Conservation (phyloP, 2,329 filamentous ascomycete species). For the Aureobasidium leucospermi region DNA sequence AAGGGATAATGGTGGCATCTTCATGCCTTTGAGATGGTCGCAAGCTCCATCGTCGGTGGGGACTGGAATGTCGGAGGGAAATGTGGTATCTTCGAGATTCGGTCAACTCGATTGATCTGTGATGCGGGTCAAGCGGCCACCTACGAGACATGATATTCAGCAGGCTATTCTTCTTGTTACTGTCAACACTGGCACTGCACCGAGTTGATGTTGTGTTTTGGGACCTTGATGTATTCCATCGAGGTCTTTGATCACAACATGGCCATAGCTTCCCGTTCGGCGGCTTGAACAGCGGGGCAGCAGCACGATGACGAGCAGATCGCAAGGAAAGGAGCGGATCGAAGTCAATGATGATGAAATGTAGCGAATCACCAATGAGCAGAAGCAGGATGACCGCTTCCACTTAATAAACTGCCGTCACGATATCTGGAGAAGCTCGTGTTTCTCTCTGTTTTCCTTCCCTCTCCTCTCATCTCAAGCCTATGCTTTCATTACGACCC, state of each 20-base stretch:
- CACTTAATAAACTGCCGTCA: neutral
- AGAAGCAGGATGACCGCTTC: neutral
- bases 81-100: slow-evolving; percentile 13
- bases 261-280: neutral
- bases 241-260: neutral
- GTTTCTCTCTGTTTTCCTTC: neutral
- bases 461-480: neutral
- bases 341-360: neutral
- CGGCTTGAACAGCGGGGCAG: neutral
- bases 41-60: slow-evolving; percentile 36
- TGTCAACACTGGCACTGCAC: neutral
- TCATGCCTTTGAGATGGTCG: slow-evolving; percentile 27
- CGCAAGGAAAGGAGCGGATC: neutral
- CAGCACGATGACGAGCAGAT: slow-evolving; percentile 3
- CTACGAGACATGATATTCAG: neutral
- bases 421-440: neutral
- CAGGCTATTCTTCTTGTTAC: neutral
- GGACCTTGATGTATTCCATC: slow-evolving; percentile 2
- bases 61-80: slow-evolving; percentile 30
- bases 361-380: slow-evolving; percentile 3
- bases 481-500: slow-evolving; percentile 14
- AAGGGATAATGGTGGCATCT: slow-evolving; percentile 28
- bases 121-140: neutral
- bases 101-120: neutral
- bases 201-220: neutral